Percentiles rank a stretch among this genome's conserved stretches.
These are phyloP conservation scores for Coniosporium tulheliwenetii DNA, from an alignment of 2,329 filamentous ascomycete species.

Conservation along the genomic window DNA sequence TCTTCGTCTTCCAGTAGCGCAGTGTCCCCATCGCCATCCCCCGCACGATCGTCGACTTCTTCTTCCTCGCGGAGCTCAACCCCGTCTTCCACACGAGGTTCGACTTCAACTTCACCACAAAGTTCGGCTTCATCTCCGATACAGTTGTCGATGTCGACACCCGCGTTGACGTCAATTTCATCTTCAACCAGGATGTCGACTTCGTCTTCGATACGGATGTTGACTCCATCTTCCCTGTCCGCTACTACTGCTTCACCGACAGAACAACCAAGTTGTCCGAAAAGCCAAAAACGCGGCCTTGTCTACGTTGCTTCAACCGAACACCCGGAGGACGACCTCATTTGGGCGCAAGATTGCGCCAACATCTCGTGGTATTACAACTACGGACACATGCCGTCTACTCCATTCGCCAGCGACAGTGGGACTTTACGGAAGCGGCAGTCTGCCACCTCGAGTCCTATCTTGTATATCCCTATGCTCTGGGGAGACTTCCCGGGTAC, in stretches of 20 bases:
- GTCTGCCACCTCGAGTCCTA: conserved; percentile 1
- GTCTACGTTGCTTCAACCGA: conserved; percentile 1
- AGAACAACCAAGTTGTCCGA: conserved; percentile 1
- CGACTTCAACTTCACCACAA: neutral
- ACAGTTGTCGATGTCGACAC: conserved; percentile 1
- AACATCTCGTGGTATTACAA: neutral
- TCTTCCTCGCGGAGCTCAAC: neutral
- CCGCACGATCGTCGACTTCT: neutral
- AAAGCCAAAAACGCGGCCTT: conserved; percentile 1
- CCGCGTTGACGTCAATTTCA: neutral
- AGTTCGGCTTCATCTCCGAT: neutral
- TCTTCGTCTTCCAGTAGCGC: neutral
- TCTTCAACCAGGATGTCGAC: neutral
- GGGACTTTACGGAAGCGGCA: conserved; percentile 29
- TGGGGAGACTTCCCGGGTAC: conserved; percentile 46
- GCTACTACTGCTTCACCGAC: conserved; percentile 1
- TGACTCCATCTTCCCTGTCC: neutral
- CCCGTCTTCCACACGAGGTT: neutral
- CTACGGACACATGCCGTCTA: conserved; percentile 4
- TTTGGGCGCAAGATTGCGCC: neutral
- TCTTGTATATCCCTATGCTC: conserved; percentile 59
- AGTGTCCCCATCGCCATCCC: neutral
- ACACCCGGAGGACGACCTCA: neutral
- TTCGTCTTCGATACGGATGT: neutral
- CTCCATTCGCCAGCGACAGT: conserved; percentile 21